A percentile compares a stretch with the other conserved stretches of the same genome.
Evolutionary conservation across 306 rosid species (phyloP).

Genomic region (Castanospermum australe): DNA sequence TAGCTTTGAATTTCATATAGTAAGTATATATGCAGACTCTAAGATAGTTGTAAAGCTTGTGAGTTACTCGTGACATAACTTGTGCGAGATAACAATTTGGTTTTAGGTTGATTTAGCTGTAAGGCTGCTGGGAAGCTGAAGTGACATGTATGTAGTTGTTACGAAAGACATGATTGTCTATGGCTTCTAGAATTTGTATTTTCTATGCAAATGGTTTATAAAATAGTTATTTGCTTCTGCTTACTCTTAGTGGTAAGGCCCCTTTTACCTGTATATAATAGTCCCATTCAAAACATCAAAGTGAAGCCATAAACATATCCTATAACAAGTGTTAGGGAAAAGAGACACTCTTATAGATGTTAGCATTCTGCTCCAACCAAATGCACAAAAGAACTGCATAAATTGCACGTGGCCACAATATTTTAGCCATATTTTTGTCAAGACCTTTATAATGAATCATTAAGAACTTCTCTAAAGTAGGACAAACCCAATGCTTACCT

Average conservation of each 20-base stretch:
- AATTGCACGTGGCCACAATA: no score
- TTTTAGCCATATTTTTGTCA: no score
- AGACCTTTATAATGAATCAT: no score
- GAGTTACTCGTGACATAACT: background rate
- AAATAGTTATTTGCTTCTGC: no score
- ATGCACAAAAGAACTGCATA: no score
- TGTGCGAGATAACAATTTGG: background rate
- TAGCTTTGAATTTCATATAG: background rate
- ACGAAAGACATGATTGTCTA: background rate
- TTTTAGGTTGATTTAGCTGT: background rate
- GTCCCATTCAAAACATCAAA: background rate
- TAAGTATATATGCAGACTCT: background rate
- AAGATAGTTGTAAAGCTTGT: background rate
- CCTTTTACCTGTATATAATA: no score
- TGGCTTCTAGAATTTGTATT: background rate
- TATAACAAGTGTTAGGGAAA: background rate
- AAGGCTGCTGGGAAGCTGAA: background rate
- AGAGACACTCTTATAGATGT: background rate
- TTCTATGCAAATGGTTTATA: no score
- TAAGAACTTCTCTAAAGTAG: no score
- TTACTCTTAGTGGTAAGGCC: no score
- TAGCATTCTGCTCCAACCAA: no score
- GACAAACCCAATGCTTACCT: no score
- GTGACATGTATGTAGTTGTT: background rate
- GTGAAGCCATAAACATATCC: background rate